Percentiles rank a stretch among this genome's conserved stretches.
Conservation (phyloP, 2,329 filamentous ascomycete genomes). For the Coniochaeta prunicola region DNA sequence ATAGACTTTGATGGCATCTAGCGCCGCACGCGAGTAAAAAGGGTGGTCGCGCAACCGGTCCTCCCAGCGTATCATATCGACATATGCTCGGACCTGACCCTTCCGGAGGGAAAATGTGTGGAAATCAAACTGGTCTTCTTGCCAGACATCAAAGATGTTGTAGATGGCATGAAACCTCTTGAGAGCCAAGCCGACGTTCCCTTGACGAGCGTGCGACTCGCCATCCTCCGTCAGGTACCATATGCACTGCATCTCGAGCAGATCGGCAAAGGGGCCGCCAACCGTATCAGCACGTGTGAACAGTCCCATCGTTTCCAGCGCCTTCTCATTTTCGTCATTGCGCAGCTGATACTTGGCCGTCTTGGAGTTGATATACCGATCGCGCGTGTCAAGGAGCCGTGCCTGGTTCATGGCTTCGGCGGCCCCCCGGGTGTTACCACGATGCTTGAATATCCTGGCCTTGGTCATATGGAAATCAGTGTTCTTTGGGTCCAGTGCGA, state of each 20-base stretch:
- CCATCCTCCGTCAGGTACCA: constrained; percentile 97
- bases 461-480: constrained; percentile 95
- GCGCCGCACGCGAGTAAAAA: constrained; percentile 79
- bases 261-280: constrained; percentile 80
- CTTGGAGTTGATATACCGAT: constrained; percentile 98
- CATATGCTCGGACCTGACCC: constrained; percentile 87
- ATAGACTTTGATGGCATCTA: constrained; percentile 77
- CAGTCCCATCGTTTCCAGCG: constrained; percentile 80
- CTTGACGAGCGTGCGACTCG: constrained; percentile 76
- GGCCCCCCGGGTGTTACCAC: constrained; percentile 71
- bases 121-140: constrained; percentile 98
- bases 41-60: constrained; percentile 86
- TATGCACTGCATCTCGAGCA: constrained; percentile 96
- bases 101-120: constrained; percentile 96
- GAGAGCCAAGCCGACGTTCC: constrained; percentile 75
- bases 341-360: constrained; percentile 93
- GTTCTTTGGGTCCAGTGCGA: constrained; percentile 69
- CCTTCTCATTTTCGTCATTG: constrained; percentile 83
- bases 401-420: constrained; percentile 85
- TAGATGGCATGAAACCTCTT: constrained; percentile 87
- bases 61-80: constrained; percentile 97
- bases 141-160: constrained; percentile 94
- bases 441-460: constrained; percentile 89
- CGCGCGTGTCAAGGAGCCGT: constrained; percentile 75
- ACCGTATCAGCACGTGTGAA: constrained; percentile 89